Percentiles rank a stretch among this genome's conserved stretches.
These are phyloP conservation scores for Leccinum subtestaceum DNA, from an alignment of 768 basidiomycete species.

Conservation along the genomic window DNA sequence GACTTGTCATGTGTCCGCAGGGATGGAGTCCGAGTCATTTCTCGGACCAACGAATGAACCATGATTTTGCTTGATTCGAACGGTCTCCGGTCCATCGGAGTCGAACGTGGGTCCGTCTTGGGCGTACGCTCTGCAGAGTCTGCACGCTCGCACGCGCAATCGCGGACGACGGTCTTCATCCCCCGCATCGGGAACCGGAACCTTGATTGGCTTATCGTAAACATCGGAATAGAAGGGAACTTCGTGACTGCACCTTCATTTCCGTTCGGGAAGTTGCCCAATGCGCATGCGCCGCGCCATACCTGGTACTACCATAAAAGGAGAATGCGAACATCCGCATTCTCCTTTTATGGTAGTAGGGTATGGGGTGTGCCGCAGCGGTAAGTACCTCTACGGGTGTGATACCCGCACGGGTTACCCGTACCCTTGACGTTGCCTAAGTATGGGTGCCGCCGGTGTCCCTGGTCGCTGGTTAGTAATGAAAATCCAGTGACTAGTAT, in stretches of 20 bases:
- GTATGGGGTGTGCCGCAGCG: no score
- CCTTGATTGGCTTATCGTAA: not conserved
- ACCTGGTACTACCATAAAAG: no score
- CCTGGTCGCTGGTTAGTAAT: not conserved
- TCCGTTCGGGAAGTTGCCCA: not conserved
- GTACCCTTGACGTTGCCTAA: no score
- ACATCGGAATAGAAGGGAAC: not conserved
- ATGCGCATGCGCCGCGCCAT: not conserved
- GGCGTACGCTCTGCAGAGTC: not conserved
- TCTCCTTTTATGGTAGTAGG: no score
- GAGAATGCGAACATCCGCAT: no score
- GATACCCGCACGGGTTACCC: no score
- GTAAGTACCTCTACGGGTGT: no score
- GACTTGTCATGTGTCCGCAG: no score
- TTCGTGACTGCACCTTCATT: not conserved
- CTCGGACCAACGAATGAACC: no score
- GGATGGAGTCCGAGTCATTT: no score
- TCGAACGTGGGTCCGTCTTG: not conserved
- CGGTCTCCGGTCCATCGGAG: not conserved
- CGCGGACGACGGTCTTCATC: not conserved
- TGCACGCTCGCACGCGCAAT: not conserved
- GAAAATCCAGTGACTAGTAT: constrained; percentile 4
- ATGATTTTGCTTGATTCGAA: not conserved
- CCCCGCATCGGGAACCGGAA: not conserved
- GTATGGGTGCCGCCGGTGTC: not conserved